A percentile compares a stretch with the other conserved stretches of the same genome.
Evolutionary conservation across 257 asterid species (phyloP).

Genomic region (Parsonsia alboflavescens): DNA sequence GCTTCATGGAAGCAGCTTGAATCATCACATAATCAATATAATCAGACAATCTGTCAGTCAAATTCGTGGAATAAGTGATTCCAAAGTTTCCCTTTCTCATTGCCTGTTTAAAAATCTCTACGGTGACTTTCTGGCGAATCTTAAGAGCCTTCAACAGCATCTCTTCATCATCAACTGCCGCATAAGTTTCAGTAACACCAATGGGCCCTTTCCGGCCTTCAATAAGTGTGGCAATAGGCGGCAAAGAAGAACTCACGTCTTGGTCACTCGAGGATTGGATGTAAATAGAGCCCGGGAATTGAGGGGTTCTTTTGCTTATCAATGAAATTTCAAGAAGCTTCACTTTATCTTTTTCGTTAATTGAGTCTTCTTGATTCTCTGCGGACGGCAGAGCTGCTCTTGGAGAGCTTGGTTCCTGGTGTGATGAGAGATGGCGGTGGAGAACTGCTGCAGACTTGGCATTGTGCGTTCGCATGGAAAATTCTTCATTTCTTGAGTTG

Average conservation of each 20-base stretch:
- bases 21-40: constrained; percentile 81
- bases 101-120: constrained; percentile 62
- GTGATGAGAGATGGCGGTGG: constrained; percentile 54
- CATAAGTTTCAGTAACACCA: constrained; percentile 4
- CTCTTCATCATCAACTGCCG: constrained; percentile 43
- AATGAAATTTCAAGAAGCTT: constrained; percentile 53
- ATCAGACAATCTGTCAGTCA: constrained; percentile 43
- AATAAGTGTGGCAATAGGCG: constrained; percentile 36
- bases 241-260: constrained; percentile 28
- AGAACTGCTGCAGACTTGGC: constrained; percentile 60
- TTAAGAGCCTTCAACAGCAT: constrained; percentile 80
- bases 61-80: constrained; percentile 60
- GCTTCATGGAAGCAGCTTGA: constrained; percentile 77
- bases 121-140: constrained; percentile 79
- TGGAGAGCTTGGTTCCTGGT: constrained; percentile 22
- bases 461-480: constrained; percentile 59
- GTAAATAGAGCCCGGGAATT: constrained; percentile 78
- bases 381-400: not conserved
- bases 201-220: constrained; percentile 14
- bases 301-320: constrained; percentile 52
- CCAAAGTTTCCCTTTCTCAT: constrained; percentile 77
- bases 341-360: constrained; percentile 44
- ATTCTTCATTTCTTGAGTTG: constrained; percentile 18
- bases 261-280: constrained; percentile 23
- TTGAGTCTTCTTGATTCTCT: constrained; percentile 25